Conservation (phyloP, 768 basidiomycete genomes). For the Boletus barrowsii region DNA sequence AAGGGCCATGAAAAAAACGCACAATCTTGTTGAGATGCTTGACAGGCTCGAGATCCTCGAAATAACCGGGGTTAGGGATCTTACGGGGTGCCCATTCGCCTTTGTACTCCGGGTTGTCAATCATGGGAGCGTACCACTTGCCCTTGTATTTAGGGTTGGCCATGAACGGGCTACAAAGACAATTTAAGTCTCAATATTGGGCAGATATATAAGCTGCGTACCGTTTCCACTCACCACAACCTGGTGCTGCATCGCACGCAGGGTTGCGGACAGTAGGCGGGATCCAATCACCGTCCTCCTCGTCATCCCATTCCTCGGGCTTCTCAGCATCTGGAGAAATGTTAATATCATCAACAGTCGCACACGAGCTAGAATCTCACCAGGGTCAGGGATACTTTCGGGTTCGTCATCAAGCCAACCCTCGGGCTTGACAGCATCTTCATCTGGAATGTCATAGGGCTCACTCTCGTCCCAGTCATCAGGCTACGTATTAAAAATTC, state of each 20-base stretch:
- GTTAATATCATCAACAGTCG: background rate
- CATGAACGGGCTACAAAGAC: constrained; percentile 63
- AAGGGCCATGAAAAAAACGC: constrained; percentile 22
- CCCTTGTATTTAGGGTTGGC: constrained; percentile 96
- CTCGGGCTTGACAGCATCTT: constrained; percentile 84
- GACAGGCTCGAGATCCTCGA: constrained; percentile 81
- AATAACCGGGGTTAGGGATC: constrained; percentile 89
- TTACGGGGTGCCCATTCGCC: constrained; percentile 90
- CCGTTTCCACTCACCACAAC: constrained; percentile 95
- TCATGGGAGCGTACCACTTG: constrained; percentile 93
- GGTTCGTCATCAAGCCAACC: constrained; percentile 95
- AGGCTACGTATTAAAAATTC: constrained; percentile 47
- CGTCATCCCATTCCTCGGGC: constrained; percentile 99
- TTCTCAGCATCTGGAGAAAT: constrained; percentile 67
- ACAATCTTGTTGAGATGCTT: constrained; percentile 86
- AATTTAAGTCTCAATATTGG: background rate
- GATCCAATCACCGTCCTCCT: constrained; percentile 99
- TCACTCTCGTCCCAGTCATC: constrained; percentile 98
- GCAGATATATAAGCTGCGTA: constrained; percentile 23
- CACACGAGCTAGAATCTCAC: constrained; percentile 36
- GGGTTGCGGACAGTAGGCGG: constrained; percentile 88
- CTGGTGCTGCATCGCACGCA: constrained; percentile 83
- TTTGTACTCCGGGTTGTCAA: constrained; percentile 97
- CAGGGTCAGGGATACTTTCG: constrained; percentile 79
- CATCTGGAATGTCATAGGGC: constrained; percentile 87